phyloP scores from a whole-genome alignment of 352 stramenopile genomes.

The Globisporangium cederbergense region DNA sequence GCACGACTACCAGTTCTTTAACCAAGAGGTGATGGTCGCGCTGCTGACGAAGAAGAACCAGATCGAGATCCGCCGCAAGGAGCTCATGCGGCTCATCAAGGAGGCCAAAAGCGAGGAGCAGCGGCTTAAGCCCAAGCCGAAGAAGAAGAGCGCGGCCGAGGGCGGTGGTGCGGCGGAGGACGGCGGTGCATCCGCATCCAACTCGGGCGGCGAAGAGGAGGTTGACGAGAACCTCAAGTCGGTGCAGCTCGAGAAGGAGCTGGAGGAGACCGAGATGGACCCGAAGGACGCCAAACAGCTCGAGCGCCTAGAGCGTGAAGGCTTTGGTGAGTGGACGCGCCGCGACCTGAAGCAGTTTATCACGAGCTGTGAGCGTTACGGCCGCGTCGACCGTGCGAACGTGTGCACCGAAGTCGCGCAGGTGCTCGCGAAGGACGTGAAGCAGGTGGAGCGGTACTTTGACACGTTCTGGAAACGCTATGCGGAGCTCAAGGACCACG shows the following conservation, averaged over 20 bases:
- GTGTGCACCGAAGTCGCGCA: slow-evolving; percentile 90
- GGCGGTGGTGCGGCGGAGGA: slow-evolving; percentile 47
- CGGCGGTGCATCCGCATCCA: slow-evolving; percentile 35
- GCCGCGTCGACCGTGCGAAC: slow-evolving; percentile 86
- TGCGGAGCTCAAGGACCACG: slow-evolving; percentile 89
- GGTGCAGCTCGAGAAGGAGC: slow-evolving; percentile 70
- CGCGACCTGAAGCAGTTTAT: slow-evolving; percentile 89
- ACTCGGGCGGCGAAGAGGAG: slow-evolving; percentile 58
- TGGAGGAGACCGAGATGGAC: slow-evolving; percentile 76
- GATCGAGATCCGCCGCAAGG: slow-evolving; percentile 88
- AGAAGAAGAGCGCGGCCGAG: slow-evolving; percentile 42
- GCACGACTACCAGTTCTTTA: slow-evolving; percentile 96
- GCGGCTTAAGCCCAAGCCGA: slow-evolving; percentile 70
- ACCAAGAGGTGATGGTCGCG: slow-evolving; percentile 86
- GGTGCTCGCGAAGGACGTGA: slow-evolving; percentile 88
- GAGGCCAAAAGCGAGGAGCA: slow-evolving; percentile 83
- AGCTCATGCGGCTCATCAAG: slow-evolving; percentile 78
- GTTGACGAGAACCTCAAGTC: slow-evolving; percentile 52
- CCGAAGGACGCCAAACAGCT: slow-evolving; percentile 61
- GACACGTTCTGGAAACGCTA: slow-evolving; percentile 95
- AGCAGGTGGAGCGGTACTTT: slow-evolving; percentile 94
- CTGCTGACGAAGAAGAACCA: slow-evolving; percentile 85
- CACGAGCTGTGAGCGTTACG: slow-evolving; percentile 92
- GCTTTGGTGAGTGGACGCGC: slow-evolving; percentile 95
- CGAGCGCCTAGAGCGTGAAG: slow-evolving; percentile 78